phyloP scores from a whole-genome alignment of 768 basidiomycete genomes.

The Wakefieldia striispora region DNA sequence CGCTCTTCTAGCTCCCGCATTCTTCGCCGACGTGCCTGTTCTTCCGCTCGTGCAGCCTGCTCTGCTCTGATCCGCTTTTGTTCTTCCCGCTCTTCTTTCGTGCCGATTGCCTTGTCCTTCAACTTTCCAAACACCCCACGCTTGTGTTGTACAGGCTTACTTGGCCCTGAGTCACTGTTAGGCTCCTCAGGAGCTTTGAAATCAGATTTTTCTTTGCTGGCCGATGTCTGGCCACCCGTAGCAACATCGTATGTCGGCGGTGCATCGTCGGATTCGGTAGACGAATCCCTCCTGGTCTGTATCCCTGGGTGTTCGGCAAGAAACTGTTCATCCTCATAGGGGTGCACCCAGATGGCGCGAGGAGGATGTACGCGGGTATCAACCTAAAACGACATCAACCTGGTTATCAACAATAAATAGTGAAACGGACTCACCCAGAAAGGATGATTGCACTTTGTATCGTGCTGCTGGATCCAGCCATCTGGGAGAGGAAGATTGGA shows the following conservation, averaged over 20 bases:
- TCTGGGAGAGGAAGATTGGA: constrained; percentile 44
- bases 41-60: constrained; percentile 26
- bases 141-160: constrained; percentile 31
- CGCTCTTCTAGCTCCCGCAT: constrained; percentile 26
- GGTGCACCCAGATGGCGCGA: constrained; percentile 70
- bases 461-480: constrained; percentile 56
- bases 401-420: background rate
- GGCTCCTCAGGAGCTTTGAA: background rate
- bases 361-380: constrained; percentile 63
- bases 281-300: constrained; percentile 34
- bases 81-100: constrained; percentile 61
- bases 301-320: constrained; percentile 53
- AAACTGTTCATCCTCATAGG: constrained; percentile 66
- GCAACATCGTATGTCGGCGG: constrained; percentile 29
- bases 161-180: background rate
- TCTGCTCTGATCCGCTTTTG: constrained; percentile 33
- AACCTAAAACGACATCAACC: constrained; percentile 41
- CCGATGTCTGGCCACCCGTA: constrained; percentile 31
- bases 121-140: constrained; percentile 57
- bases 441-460: constrained; percentile 38
- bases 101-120: constrained; percentile 63
- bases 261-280: constrained; percentile 1
- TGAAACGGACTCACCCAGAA: constrained; percentile 45
- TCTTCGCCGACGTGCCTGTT: constrained; percentile 17
- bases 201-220: constrained; percentile 6